Conservation (phyloP, 1,284 basidiomycete species). For the Ganoderma sp. region DNA sequence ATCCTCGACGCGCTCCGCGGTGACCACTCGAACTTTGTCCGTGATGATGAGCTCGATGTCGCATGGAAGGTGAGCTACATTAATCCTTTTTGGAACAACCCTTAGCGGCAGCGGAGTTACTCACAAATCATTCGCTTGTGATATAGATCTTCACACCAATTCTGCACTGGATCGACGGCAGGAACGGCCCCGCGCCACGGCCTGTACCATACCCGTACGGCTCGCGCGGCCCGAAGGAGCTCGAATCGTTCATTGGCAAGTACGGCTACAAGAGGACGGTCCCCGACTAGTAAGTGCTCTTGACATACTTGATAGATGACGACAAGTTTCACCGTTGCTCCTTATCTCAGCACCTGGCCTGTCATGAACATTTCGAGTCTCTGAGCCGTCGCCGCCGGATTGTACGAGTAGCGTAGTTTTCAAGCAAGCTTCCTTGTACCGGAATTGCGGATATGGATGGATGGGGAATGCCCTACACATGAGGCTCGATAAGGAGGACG, state of each 20-base stretch:
- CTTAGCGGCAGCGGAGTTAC: background rate
- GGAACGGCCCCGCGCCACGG: constrained; percentile 63
- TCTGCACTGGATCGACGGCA: constrained; percentile 92
- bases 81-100: background rate
- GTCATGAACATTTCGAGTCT: constrained; percentile 34
- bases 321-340: background rate
- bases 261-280: constrained; percentile 80
- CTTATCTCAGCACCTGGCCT: constrained; percentile 34
- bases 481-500: background rate
- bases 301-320: too few relatives aligned
- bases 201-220: constrained; percentile 89
- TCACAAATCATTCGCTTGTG: constrained; percentile 5
- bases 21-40: constrained; percentile 92
- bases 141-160: constrained; percentile 91
- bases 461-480: background rate
- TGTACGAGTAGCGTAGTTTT: constrained; percentile 32
- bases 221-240: constrained; percentile 87
- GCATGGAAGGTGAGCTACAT: constrained; percentile 85
- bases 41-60: constrained; percentile 92
- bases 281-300: constrained; percentile 71
- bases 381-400: constrained; percentile 19
- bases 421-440: constrained; percentile 7
- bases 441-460: background rate
- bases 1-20: constrained; percentile 90
- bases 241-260: constrained; percentile 77